phyloP scores from a whole-genome alignment of 1,139 yeast species.

The Candida buenavistaensis region DNA sequence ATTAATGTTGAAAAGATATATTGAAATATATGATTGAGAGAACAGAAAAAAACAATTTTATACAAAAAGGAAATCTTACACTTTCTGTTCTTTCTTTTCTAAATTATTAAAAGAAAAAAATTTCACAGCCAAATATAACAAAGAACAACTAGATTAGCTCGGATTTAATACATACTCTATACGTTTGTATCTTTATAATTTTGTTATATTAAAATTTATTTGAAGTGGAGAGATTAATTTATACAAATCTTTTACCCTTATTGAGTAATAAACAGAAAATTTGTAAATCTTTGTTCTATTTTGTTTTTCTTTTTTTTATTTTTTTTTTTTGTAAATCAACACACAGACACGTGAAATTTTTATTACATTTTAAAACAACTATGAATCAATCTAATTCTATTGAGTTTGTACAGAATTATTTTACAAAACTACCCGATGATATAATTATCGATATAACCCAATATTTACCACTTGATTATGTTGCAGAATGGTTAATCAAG shows the following conservation, averaged over 20 bases:
- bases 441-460: constrained; percentile 25
- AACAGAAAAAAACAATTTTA: background rate
- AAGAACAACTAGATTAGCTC: no score
- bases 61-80: background rate
- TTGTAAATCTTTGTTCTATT: no score
- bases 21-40: constrained; percentile 13
- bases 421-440: constrained; percentile 31
- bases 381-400: background rate
- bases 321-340: no score
- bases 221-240: no score
- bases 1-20: constrained; percentile 4
- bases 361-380: background rate
- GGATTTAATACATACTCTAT: no score
- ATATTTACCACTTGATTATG: constrained; percentile 25
- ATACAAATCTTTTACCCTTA: background rate
- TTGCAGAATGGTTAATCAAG: constrained; percentile 29
- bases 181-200: no score
- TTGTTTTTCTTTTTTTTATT: no score
- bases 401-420: constrained; percentile 3
- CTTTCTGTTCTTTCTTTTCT: no score
- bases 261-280: background rate
- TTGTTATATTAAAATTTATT: no score
- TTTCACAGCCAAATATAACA: no score
- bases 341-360: no score
- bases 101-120: no score